These are phyloP conservation scores for Histomonas meleagridis DNA, from an alignment of 208 protist genomes.

Conservation along the genomic window DNA sequence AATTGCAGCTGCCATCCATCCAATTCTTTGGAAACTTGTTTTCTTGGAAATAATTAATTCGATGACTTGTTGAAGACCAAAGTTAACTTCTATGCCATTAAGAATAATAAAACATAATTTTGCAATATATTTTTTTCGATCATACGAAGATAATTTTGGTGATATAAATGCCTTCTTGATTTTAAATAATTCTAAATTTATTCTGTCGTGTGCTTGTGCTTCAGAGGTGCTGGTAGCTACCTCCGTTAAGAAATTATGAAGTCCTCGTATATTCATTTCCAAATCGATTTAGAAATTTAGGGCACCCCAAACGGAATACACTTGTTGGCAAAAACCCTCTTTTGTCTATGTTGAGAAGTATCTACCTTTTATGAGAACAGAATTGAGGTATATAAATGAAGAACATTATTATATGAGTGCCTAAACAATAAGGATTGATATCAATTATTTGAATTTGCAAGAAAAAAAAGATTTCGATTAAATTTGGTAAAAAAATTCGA, in stretches of 20 bases:
- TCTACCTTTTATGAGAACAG: too few species aligned
- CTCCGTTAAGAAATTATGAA: not conserved
- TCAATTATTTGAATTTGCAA: too few species aligned
- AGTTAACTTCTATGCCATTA: not conserved
- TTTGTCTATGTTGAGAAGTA: too few species aligned
- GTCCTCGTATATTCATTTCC: too few species aligned
- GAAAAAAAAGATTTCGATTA: too few species aligned
- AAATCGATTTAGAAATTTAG: too few species aligned
- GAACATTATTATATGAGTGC: too few species aligned
- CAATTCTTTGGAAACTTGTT: not conserved
- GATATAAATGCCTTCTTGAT: not conserved
- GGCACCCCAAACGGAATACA: too few species aligned
- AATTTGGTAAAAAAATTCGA: too few species aligned
- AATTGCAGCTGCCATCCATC: not conserved
- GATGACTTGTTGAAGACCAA: not conserved
- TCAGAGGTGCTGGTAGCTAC: not conserved
- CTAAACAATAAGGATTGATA: too few species aligned
- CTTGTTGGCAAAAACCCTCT: too few species aligned
- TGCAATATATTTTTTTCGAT: not conserved
- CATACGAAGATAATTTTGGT: not conserved
- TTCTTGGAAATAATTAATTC: not conserved
- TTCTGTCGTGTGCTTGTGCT: not conserved
- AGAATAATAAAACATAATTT: not conserved
- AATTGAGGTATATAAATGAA: too few species aligned
- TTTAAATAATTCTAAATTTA: not conserved